Evolutionary conservation across 805 yeast genomes (phyloP).

Genomic region (Candida ficus): DNA sequence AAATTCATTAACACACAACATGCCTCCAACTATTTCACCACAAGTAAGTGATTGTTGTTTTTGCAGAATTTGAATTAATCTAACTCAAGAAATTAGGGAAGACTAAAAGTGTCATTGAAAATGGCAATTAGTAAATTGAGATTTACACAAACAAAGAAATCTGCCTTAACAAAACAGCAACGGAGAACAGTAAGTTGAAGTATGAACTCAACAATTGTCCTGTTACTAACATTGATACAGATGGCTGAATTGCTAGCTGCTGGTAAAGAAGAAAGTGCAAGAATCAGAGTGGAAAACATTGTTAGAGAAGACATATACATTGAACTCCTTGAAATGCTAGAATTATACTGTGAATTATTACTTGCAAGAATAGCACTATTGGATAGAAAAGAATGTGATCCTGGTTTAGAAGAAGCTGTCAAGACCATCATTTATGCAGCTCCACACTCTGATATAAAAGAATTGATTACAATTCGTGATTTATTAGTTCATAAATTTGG

Average conservation of each 20-base stretch:
- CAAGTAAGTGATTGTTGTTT: constrained; percentile 22
- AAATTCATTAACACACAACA: too few relatives aligned
- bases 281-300: constrained; percentile 76
- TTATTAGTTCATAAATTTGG: constrained; percentile 61
- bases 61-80: too few relatives aligned
- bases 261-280: constrained; percentile 79
- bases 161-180: constrained; percentile 71
- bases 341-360: constrained; percentile 75
- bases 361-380: constrained; percentile 69
- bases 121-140: constrained; percentile 67
- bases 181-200: constrained; percentile 39
- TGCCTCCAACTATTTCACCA: constrained; percentile 26
- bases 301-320: constrained; percentile 77
- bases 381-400: constrained; percentile 28
- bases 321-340: constrained; percentile 73
- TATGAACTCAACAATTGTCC: too few relatives aligned
- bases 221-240: constrained; percentile 26
- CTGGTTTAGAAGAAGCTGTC: constrained; percentile 55
- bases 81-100: constrained; percentile 17
- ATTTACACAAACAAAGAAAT: constrained; percentile 63
- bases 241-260: constrained; percentile 62
- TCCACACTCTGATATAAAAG: constrained; percentile 72
- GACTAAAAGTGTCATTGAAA: constrained; percentile 34
- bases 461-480: constrained; percentile 56
- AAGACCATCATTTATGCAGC: constrained; percentile 64